Conservation (phyloP, 2,329 filamentous ascomycete genomes). For the Amylocarpus encephaloides region DNA sequence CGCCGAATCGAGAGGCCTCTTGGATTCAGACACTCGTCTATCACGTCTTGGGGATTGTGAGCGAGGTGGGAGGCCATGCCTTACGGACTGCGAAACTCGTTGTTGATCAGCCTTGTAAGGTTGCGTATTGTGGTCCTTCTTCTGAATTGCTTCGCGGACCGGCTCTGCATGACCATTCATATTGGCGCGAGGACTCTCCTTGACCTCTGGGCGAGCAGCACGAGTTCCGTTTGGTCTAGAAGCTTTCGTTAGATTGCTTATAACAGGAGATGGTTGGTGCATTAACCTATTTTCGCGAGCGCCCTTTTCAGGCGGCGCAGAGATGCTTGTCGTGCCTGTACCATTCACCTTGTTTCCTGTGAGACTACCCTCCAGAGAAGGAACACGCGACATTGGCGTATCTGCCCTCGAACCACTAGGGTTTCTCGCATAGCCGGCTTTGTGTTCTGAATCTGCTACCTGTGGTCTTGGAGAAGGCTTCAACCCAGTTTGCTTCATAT, state of each 20-base stretch:
- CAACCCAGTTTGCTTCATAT: constrained; percentile 25
- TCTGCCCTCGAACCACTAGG: constrained; percentile 15
- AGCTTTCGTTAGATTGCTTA: constrained; percentile 8
- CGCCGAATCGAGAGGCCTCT: constrained; percentile 25
- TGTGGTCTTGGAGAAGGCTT: constrained; percentile 20
- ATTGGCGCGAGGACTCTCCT: constrained; percentile 9
- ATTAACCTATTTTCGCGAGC: constrained; percentile 11
- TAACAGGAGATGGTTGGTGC: neutral
- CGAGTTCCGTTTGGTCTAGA: constrained; percentile 12
- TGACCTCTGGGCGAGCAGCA: constrained; percentile 9
- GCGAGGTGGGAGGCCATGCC: constrained; percentile 26
- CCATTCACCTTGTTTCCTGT: constrained; percentile 21
- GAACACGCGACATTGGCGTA: constrained; percentile 21
- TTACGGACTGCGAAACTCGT: constrained; percentile 11
- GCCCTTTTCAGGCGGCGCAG: constrained; percentile 1
- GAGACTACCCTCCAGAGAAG: constrained; percentile 19
- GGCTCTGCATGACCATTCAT: constrained; percentile 17
- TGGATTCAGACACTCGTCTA: constrained; percentile 10
- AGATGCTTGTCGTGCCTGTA: constrained; percentile 1
- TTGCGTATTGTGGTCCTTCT: constrained; percentile 7
- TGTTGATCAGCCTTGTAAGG: constrained; percentile 3
- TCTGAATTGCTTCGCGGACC: constrained; percentile 5
- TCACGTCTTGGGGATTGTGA: constrained; percentile 22
- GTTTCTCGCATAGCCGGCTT: constrained; percentile 16
- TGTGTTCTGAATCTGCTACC: constrained; percentile 8